Evolutionary conservation across 192 early-diverging fungal genomes (phyloP), one percentile per base, ranked within the genome.

Genomic region (Coemansia aciculifera): DNA sequence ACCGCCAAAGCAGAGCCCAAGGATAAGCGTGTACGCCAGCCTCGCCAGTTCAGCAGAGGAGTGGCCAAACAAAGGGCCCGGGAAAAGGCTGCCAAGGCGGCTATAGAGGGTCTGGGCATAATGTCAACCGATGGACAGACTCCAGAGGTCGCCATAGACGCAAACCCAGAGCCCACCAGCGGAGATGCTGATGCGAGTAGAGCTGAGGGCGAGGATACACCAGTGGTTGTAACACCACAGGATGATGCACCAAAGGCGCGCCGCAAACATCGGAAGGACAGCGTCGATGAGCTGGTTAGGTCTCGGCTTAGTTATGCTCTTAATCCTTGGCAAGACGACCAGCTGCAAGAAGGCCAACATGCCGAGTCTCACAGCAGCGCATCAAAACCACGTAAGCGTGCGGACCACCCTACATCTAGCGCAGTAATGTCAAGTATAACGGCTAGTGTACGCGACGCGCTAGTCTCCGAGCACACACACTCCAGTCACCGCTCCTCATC

Each of bases 231-330:
- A 10, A 31, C 46, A 24, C 39, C 40, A 1, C 49, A 48, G 12
- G 9, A 15, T 3, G 40, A 24, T 7, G 13, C 52, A 19, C 10
- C 69, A 60, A 67, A 59, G 63, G 4, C 29, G 23, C 67, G 71
- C 7, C 74, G 75, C 37, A 65, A 72, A 19, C 44, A 69, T 21
- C 72, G 77, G 6, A 83, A 83, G 29, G 81, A 78, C 59, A 83
- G 81, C 40, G 73, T 83, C 17, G 81, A 83, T 38, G 81, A 83
- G 34, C 63, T 83, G 32, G 76, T 83, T 12, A 69, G 81, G n/a
- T 72, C 81, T 11, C 68, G 77, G 37, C 74, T 83, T 12, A 66
- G 69, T 40, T 57, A 59, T 3, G 66, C 60, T 11, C 62, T 74
- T 61, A 48, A 12, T 13, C 48, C 72, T 0, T 59, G 68, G 43